Conservation (phyloP, 164 flowering plant genomes). For the Chimonanthus salicifolius region DNA sequence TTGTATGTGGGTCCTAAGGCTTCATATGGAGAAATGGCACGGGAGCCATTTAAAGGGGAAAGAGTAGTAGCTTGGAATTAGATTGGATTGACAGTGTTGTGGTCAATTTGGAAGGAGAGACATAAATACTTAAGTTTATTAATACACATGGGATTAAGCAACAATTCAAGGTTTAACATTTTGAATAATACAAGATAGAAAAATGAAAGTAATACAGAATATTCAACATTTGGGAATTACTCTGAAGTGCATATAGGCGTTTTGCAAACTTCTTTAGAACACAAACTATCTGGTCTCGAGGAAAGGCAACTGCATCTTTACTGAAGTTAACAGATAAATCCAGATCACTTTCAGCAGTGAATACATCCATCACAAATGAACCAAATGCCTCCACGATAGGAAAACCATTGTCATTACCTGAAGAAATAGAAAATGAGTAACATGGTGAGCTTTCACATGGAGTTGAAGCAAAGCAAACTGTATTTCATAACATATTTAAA, state of each 20-base stretch:
- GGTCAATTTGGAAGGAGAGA: background rate
- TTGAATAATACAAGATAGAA: background rate
- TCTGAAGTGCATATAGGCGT: constrained; percentile 36
- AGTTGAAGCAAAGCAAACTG: background rate
- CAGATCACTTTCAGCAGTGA: constrained; percentile 52
- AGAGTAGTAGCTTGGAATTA: no score
- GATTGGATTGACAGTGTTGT: background rate
- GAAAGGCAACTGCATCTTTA: constrained; percentile 16
- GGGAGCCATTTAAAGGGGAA: background rate
- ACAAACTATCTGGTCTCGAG: constrained; percentile 45
- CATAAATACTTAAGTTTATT: background rate
- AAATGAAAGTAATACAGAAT: background rate
- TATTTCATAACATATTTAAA: background rate
- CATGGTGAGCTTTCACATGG: background rate
- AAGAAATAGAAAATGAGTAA: constrained; percentile 1
- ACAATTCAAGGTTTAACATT: background rate
- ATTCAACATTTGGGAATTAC: constrained; percentile 28
- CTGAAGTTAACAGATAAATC: constrained; percentile 62
- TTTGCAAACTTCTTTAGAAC: constrained; percentile 45
- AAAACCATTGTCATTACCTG: constrained; percentile 38
- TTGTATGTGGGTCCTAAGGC: background rate
- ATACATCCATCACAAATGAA: constrained; percentile 70
- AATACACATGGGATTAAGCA: background rate
- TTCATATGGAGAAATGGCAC: background rate
- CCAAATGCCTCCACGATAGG: constrained; percentile 65